A percentile compares a stretch with the other conserved stretches of the same genome.
Evolutionary conservation across 257 asterid genomes (phyloP).

Genomic region (Penstemon newberryi): DNA sequence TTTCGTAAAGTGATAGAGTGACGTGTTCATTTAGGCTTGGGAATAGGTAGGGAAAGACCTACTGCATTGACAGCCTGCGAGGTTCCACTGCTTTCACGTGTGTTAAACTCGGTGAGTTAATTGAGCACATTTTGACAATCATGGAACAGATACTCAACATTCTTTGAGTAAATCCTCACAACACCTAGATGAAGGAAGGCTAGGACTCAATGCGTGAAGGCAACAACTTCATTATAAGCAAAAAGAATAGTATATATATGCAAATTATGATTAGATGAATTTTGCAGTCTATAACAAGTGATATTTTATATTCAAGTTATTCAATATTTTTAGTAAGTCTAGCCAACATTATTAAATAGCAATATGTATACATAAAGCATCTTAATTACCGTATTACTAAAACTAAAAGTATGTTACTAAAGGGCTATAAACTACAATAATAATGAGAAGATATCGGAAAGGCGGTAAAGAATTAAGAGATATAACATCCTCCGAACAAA

Average conservation of each 20-base stretch:
- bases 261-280: conserved; percentile 23
- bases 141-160: conserved; percentile 74
- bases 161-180: conserved; percentile 84
- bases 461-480: too few species aligned
- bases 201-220: conserved; percentile 68
- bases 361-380: not conserved
- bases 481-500: too few species aligned
- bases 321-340: not conserved
- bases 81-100: conserved; percentile 21
- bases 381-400: too few species aligned
- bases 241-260: conserved; percentile 24
- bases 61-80: not conserved
- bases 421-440: not conserved
- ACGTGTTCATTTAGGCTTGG: not conserved
- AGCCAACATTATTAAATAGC: not conserved
- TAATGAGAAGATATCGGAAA: not conserved
- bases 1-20: conserved; percentile 52
- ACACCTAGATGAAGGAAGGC: conserved; percentile 86
- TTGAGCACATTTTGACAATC: conserved; percentile 54
- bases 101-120: conserved; percentile 36
- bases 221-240: conserved; percentile 67
- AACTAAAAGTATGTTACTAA: too few species aligned
- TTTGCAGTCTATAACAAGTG: not conserved
- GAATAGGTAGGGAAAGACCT: too few species aligned
- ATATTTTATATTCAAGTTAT: not conserved